Evolutionary conservation across 148 eudicot genomes (phyloP).

Genomic region (Nepenthes mirabilis): DNA sequence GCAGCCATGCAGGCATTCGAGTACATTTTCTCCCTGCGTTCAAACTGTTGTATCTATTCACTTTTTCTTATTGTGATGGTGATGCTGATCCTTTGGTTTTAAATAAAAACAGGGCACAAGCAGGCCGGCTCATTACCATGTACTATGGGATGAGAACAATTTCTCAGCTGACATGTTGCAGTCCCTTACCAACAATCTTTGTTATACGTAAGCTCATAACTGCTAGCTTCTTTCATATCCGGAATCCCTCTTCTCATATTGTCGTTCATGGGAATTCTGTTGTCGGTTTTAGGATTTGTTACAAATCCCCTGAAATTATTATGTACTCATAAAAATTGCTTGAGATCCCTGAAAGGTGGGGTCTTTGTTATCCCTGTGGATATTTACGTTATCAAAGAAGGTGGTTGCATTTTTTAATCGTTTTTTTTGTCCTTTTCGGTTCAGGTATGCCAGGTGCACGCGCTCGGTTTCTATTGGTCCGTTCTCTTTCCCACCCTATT

Average conservation of each 20-base stretch:
- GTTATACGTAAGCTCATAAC: slow-evolving; percentile 22
- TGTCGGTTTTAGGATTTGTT: too few relatives aligned
- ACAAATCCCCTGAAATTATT: too few relatives aligned
- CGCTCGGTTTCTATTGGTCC: slow-evolving; percentile 17
- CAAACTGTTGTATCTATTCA: not conserved
- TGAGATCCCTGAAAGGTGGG: too few relatives aligned
- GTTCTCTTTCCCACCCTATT: not conserved
- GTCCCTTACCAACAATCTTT: slow-evolving; percentile 22
- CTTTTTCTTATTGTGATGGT: not conserved
- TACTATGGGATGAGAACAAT: slow-evolving; percentile 29
- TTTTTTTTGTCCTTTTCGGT: not conserved
- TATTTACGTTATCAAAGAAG: not conserved
- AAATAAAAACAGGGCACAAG: slow-evolving; percentile 22
- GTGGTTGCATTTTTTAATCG: not conserved
- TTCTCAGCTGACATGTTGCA: slow-evolving; percentile 26
- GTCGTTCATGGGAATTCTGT: too few relatives aligned
- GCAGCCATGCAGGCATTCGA: slow-evolving; percentile 21
- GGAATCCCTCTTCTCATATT: not conserved
- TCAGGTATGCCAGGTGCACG: slow-evolving; percentile 17
- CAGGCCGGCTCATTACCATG: slow-evolving; percentile 38
- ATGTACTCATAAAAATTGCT: too few relatives aligned
- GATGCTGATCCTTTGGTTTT: not conserved
- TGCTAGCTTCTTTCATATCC: not conserved
- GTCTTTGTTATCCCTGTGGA: not conserved
- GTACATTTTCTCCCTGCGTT: not conserved